Evolutionary conservation across 768 basidiomycete species (phyloP).

Genomic region (Coprinellus aureogranulatus): DNA sequence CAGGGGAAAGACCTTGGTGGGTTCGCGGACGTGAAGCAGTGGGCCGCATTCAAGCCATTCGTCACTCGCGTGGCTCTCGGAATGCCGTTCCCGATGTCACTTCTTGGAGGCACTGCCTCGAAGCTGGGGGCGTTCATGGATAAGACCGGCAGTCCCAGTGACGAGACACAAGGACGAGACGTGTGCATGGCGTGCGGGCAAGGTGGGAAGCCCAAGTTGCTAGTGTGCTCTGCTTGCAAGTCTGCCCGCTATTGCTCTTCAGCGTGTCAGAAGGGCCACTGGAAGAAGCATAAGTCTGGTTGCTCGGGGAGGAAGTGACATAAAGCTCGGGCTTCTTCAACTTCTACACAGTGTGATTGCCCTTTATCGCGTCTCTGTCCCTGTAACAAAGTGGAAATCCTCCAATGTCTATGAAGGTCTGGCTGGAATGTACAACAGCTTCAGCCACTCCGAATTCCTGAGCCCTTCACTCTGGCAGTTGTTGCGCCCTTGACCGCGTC

Average conservation of each 20-base stretch:
- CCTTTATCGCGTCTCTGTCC: too few relatives aligned
- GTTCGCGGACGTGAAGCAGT: constrained; percentile 19
- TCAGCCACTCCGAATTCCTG: too few relatives aligned
- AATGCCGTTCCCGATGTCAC: constrained; percentile 51
- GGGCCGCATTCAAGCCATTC: constrained; percentile 39
- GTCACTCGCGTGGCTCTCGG: constrained; percentile 49
- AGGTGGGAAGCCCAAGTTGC: constrained; percentile 23
- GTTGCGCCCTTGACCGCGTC: too few relatives aligned
- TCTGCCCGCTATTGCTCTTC: constrained; percentile 39
- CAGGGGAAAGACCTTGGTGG: constrained; percentile 42
- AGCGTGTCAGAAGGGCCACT: constrained; percentile 45
- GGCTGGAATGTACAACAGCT: too few relatives aligned
- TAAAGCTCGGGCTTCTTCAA: too few relatives aligned
- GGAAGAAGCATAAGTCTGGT: constrained; percentile 42
- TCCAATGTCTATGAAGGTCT: too few relatives aligned
- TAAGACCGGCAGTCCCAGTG: neutral
- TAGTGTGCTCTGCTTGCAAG: constrained; percentile 37
- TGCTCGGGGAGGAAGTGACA: too few relatives aligned
- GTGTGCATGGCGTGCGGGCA: constrained; percentile 16
- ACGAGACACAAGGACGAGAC: neutral
- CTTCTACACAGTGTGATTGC: too few relatives aligned
- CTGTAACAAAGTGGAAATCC: too few relatives aligned
- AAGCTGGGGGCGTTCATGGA: neutral
- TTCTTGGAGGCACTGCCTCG: constrained; percentile 31
- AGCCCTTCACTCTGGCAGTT: too few relatives aligned